Evolutionary conservation across 148 eudicot genomes (phyloP).

Genomic region (Gaultheria prostrata): DNA sequence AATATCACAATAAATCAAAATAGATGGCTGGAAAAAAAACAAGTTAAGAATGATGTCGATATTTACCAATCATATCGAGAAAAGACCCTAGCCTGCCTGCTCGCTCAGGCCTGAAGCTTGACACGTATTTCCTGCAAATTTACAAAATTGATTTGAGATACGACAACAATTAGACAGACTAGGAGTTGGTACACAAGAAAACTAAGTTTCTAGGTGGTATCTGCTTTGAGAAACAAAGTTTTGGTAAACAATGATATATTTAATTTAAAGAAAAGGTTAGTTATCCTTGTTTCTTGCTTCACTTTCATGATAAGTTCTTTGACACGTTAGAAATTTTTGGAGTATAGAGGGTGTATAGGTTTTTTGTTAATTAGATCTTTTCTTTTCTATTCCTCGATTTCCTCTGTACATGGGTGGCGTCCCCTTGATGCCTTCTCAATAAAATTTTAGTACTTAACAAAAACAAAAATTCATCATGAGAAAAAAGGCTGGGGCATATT

Average conservation of each 20-base stretch:
- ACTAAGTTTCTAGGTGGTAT: background rate
- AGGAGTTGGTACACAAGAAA: background rate
- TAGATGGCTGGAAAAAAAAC: background rate
- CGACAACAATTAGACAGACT: background rate
- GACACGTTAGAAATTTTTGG: no score
- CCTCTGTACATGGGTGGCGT: no score
- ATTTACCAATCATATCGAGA: constrained; percentile 63
- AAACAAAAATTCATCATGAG: background rate
- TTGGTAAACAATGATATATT: background rate
- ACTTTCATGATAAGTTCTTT: no score
- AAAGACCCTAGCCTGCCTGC: constrained; percentile 58
- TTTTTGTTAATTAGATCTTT: no score
- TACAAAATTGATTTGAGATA: constrained; percentile 1
- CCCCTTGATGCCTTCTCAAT: no score
- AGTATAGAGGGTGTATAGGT: no score
- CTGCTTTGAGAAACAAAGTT: background rate
- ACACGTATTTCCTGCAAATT: constrained; percentile 70
- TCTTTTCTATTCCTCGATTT: no score
- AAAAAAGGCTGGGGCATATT: background rate
- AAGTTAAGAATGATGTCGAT: background rate
- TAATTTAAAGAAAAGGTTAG: background rate
- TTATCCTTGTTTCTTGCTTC: background rate
- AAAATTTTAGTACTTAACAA: no score
- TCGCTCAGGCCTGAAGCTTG: constrained; percentile 79
- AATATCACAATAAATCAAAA: background rate